Base-by-base conservation (phyloP, 495 filamentous ascomycete species). In the Cryomyces antarcticus region DNA sequence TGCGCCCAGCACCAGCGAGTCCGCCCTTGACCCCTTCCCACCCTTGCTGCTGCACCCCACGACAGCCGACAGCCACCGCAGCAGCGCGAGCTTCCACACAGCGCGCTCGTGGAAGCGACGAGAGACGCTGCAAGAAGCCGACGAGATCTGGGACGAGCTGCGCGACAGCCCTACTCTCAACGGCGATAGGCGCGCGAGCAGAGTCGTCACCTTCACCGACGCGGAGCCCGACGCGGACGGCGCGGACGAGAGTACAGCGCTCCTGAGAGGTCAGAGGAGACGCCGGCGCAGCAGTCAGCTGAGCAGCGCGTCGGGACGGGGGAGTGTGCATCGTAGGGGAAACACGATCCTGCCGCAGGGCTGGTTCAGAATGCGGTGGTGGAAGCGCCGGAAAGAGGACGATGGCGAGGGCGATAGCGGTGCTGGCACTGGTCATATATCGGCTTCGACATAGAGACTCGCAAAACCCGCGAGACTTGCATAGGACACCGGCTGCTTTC, bases 131-230 rank as follows among this genome's bases (percentile, higher is more conserved):
- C 45, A 47, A 30, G 50, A 50, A 12, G 48, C 49, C 31, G 34
- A 39, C 27, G 47, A 59, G 30, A 60, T 62, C 33, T 62, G 59
- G 59, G 47, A 62, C 31, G 59, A 62, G 42, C 50, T 62, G 3
- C 52, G 54, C 38, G 59, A 62, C 48, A 3, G 38, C 10, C 38
- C n/a, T 9, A 3, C 38, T 40, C 9, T n/a, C 17, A 35, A 7
- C 38, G 11, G 24, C 27, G 27, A 7, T 2, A 13, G 38, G 38
- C 38, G 27, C 38, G 38, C 24, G 35, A 30, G 13, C 7, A 11
- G 43, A 28, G 28, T 24, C 17, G 17, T 24, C 2, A 24, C 17
- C 17, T 24, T 24, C 2, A 39, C 7, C 10, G 7, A 10, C 7
- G 38, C 38, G 38, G n/a, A 28, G 7, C 38, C 38, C 38, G 9